Conservation (phyloP, 2,329 filamentous ascomycete species). For the Cladosporium sp. region DNA sequence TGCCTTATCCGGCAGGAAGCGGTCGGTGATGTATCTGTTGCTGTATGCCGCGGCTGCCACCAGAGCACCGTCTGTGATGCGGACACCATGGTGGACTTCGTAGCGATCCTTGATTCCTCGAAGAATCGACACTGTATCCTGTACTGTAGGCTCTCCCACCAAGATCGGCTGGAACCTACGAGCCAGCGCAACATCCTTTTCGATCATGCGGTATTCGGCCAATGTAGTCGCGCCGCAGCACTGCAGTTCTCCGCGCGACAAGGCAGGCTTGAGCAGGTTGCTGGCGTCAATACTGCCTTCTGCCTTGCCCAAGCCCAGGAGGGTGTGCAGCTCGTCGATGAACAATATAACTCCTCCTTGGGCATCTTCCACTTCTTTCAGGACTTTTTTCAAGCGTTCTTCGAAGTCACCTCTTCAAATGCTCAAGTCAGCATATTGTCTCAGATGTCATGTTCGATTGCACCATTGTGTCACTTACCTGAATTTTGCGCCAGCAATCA, state of each 20-base stretch:
- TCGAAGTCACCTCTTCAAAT: constrained; percentile 79
- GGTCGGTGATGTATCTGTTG: constrained; percentile 94
- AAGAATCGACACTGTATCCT: constrained; percentile 92
- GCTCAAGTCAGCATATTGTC: not conserved
- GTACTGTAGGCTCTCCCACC: constrained; percentile 87
- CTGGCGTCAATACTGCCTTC: constrained; percentile 97
- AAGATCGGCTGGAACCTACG: constrained; percentile 91
- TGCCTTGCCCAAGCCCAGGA: constrained; percentile 89
- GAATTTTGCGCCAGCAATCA: constrained; percentile 96
- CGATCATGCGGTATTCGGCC: constrained; percentile 88
- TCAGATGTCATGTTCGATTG: not conserved
- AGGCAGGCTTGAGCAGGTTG: constrained; percentile 87
- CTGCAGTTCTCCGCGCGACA: constrained; percentile 91
- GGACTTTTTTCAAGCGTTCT: constrained; percentile 84
- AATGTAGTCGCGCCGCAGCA: constrained; percentile 94
- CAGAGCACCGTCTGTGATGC: constrained; percentile 88
- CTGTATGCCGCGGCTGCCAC: constrained; percentile 90
- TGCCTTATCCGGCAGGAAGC: constrained; percentile 94
- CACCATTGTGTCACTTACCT: constrained; percentile 26
- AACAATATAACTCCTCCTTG: constrained; percentile 91
- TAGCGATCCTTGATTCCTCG: constrained; percentile 97
- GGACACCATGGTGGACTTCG: constrained; percentile 93
- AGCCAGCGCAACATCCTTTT: constrained; percentile 92
- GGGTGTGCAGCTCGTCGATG: constrained; percentile 89
- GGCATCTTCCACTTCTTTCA: constrained; percentile 88